Evolutionary conservation across 495 filamentous ascomycete species (phyloP).

Genomic region (Podospora conica): DNA sequence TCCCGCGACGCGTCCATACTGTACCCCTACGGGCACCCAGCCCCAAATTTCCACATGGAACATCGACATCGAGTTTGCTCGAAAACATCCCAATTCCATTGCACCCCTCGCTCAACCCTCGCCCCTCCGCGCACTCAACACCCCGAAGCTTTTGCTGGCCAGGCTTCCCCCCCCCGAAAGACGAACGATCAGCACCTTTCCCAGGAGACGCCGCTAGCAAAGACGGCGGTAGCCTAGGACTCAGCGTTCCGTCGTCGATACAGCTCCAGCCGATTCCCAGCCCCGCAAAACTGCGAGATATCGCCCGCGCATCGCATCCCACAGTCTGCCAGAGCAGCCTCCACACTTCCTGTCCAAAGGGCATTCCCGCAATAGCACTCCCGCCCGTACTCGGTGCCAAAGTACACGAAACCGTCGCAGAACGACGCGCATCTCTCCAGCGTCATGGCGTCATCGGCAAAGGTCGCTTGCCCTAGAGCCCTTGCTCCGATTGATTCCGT

Average conservation of each 20-base stretch:
- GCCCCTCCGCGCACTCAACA: too few relatives aligned
- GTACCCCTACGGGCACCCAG: too few relatives aligned
- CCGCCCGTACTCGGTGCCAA: conserved; percentile 37
- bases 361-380: conserved; percentile 39
- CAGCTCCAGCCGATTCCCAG: conserved; percentile 36
- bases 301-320: conserved; percentile 39
- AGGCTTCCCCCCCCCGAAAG: neutral
- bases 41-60: too few relatives aligned
- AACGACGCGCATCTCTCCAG: conserved; percentile 35
- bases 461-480: conserved; percentile 22
- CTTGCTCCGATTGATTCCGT: conserved; percentile 33
- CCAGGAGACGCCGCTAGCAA: too few relatives aligned
- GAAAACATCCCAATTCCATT: too few relatives aligned
- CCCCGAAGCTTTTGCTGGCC: neutral
- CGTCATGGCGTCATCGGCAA: conserved; percentile 34
- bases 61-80: too few relatives aligned
- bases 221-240: neutral
- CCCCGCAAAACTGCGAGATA: conserved; percentile 37
- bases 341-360: conserved; percentile 27
- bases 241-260: conserved; percentile 16
- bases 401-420: conserved; percentile 36
- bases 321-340: conserved; percentile 31
- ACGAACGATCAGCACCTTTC: neutral
- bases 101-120: too few relatives aligned
- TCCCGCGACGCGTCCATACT: too few relatives aligned